Evolutionary conservation across 179 eudicot genomes (phyloP).

Genomic region (Patellifolia procumbens): DNA sequence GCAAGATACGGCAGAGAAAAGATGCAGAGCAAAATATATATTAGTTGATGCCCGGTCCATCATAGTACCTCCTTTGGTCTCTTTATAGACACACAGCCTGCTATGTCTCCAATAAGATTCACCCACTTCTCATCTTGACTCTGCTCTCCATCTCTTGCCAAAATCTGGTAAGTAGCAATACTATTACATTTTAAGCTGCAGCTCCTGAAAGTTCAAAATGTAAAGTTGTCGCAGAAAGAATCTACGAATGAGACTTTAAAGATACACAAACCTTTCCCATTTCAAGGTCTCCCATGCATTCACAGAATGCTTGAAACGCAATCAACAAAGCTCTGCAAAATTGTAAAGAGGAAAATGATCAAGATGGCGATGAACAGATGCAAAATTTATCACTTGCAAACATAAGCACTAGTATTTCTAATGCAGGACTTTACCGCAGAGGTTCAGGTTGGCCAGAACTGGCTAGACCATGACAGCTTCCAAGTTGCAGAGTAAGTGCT

Average conservation of each 20-base stretch:
- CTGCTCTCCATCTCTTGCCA: constrained; percentile 83
- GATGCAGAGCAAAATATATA: constrained; percentile 8
- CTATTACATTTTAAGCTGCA: not conserved
- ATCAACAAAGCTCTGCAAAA: constrained; percentile 67
- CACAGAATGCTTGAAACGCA: constrained; percentile 97
- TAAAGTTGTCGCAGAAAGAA: constrained; percentile 1
- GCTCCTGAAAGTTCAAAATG: not conserved
- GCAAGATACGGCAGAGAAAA: not conserved
- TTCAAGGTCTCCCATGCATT: constrained; percentile 98
- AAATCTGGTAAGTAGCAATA: constrained; percentile 49
- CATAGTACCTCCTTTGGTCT: constrained; percentile 88
- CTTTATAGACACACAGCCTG: constrained; percentile 81
- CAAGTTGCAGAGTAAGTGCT: constrained; percentile 82
- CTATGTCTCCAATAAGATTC: constrained; percentile 81
- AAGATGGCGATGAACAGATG: too few relatives aligned
- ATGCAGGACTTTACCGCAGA: constrained; percentile 52
- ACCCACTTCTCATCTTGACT: constrained; percentile 91
- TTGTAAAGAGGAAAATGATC: constrained; percentile 8
- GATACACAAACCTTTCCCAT: constrained; percentile 82
- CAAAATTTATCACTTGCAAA: too few relatives aligned
- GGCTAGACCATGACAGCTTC: constrained; percentile 86
- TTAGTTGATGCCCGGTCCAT: not conserved
- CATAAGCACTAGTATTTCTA: not conserved
- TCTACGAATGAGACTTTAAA: constrained; percentile 14
- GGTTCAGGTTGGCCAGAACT: constrained; percentile 83